Evolutionary conservation across 768 basidiomycete species (phyloP).

Genomic region (Wakefieldia striispora): DNA sequence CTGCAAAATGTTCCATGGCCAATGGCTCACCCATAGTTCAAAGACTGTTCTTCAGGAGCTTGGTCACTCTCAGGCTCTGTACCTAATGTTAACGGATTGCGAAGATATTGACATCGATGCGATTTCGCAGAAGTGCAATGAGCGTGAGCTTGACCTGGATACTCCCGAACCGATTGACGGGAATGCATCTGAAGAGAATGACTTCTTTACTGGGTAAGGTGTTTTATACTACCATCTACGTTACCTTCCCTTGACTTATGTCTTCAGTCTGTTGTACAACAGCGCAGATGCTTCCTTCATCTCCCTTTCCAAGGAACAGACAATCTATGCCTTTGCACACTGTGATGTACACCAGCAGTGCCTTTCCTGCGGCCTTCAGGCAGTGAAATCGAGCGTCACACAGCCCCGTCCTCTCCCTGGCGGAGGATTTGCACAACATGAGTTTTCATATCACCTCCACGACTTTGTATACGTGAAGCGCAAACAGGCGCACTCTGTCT

Average conservation of each 20-base stretch:
- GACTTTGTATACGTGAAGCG: constrained; percentile 63
- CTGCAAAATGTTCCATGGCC: constrained; percentile 61
- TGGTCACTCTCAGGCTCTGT: constrained; percentile 60
- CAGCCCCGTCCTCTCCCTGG: constrained; percentile 27
- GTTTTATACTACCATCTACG: background rate
- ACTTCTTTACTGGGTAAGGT: constrained; percentile 59
- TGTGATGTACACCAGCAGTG: constrained; percentile 41
- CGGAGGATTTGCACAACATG: constrained; percentile 40
- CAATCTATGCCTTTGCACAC: constrained; percentile 27
- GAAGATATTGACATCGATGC: constrained; percentile 52
- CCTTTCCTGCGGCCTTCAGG: constrained; percentile 44
- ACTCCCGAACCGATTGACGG: constrained; percentile 51
- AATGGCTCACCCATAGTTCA: constrained; percentile 65
- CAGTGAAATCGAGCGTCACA: constrained; percentile 22
- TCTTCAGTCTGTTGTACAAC: constrained; percentile 50
- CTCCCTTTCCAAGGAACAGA: constrained; percentile 39
- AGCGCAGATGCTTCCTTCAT: constrained; percentile 45
- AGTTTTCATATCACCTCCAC: constrained; percentile 49
- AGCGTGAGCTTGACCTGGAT: constrained; percentile 40
- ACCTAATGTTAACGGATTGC: constrained; percentile 51
- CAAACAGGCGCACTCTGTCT: constrained; percentile 23
- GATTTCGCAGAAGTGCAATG: constrained; percentile 57
- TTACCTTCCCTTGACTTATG: background rate
- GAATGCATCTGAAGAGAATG: constrained; percentile 34
- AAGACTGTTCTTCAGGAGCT: constrained; percentile 67